Percentiles rank a stretch among this genome's conserved stretches.
phyloP scores from a whole-genome alignment of 2,329 filamentous ascomycete species.

The Pleoardoris graminearum region DNA sequence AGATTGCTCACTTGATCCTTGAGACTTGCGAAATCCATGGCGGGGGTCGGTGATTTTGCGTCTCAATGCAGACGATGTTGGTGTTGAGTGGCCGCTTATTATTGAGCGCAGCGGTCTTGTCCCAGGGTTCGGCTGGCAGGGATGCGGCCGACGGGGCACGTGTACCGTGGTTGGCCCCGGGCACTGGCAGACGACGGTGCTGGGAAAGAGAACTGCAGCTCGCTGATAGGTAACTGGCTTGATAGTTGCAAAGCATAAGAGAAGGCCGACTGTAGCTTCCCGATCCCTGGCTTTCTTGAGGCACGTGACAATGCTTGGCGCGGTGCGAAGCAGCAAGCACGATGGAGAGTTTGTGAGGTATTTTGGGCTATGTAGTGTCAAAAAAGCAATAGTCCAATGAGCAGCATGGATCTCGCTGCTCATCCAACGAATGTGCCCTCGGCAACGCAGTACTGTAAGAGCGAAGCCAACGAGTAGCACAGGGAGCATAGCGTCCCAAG shows the following conservation, averaged over 20 bases:
- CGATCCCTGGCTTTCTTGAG: not conserved
- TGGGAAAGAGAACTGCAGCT: too few species aligned
- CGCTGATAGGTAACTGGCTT: too few species aligned
- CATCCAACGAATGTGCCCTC: not conserved
- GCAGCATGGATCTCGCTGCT: not conserved
- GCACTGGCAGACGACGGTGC: too few species aligned
- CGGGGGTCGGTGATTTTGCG: constrained; percentile 11
- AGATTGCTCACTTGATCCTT: constrained; percentile 89
- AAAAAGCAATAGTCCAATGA: not conserved
- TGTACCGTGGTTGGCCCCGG: constrained; percentile 8
- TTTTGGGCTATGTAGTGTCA: not conserved
- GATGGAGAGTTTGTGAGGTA: not conserved
- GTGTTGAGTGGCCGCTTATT: constrained; percentile 26
- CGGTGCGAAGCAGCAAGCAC: not conserved
- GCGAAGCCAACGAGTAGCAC: not conserved
- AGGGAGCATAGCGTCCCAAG: constrained; percentile 8
- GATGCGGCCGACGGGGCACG: not conserved
- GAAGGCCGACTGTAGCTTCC: too few species aligned
- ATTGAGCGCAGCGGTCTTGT: constrained; percentile 17
- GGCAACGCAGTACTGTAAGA: not conserved
- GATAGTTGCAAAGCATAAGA: too few species aligned
- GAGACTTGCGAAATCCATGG: constrained; percentile 83
- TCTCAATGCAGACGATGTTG: constrained; percentile 1
- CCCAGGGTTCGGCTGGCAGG: constrained; percentile 6
- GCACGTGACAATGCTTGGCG: not conserved